Conservation (phyloP, 2,329 filamentous ascomycete genomes). For the Beauveria bassiana region DNA sequence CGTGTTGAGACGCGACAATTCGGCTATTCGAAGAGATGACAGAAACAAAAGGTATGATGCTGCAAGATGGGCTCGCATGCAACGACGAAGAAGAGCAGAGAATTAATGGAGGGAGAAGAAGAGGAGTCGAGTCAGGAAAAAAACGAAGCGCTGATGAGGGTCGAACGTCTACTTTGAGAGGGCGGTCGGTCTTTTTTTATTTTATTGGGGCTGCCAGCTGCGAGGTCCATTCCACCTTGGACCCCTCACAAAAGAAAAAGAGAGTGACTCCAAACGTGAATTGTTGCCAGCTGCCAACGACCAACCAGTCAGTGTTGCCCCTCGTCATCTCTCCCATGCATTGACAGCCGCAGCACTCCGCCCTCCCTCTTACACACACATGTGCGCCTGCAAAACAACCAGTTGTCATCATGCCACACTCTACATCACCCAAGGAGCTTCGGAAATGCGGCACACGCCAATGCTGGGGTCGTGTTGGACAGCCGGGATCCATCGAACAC, state of each 20-base stretch:
- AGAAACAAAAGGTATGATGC: neutral
- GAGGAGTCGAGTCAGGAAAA: constrained; percentile 6
- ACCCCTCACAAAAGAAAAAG: neutral
- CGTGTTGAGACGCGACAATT: neutral
- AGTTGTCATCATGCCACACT: neutral
- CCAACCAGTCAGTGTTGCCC: neutral
- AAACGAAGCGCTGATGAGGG: constrained; percentile 6
- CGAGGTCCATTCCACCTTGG: neutral
- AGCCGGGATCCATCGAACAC: neutral
- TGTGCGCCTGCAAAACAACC: neutral
- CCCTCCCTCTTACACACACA: neutral
- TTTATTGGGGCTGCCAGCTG: neutral
- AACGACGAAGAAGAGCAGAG: neutral
- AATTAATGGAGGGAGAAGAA: neutral
- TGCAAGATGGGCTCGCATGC: neutral
- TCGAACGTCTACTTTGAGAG: neutral
- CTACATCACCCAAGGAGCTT: neutral
- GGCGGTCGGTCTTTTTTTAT: neutral
- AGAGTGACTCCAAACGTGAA: neutral
- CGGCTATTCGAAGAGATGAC: neutral
- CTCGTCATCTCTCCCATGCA: neutral
- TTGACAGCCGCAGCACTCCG: neutral
- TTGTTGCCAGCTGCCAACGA: neutral
- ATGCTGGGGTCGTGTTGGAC: neutral
- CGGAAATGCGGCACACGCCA: constrained; percentile 4